phyloP scores from a whole-genome alignment of 2,329 filamentous ascomycete genomes.

The Sclerotinia nivalis region DNA sequence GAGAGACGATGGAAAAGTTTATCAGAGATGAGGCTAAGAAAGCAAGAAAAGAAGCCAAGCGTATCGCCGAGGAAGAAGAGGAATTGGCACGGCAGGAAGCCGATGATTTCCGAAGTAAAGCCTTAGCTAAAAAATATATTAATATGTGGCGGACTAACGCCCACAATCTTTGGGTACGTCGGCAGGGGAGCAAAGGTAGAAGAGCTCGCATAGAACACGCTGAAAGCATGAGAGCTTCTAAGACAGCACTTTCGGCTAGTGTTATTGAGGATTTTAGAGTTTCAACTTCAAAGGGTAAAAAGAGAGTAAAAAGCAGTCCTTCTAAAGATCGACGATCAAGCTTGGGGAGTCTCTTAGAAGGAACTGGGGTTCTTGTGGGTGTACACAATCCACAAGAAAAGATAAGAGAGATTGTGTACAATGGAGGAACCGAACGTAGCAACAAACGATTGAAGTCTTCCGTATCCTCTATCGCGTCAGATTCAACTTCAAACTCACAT shows the following conservation, averaged over 20 bases:
- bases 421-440: conserved; percentile 17
- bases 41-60: conserved; percentile 24
- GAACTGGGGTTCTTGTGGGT: conserved; percentile 35
- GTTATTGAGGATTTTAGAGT: conserved; percentile 41
- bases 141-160: conserved; percentile 37
- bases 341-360: conserved; percentile 36
- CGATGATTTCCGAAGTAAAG: conserved; percentile 35
- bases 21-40: conserved; percentile 26
- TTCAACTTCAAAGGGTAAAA: conserved; percentile 28
- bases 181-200: conserved; percentile 38
- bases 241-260: conserved; percentile 32
- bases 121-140: conserved; percentile 39
- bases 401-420: conserved; percentile 30
- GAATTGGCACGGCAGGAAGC: conserved; percentile 32
- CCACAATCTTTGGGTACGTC: conserved; percentile 32
- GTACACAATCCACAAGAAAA: conserved; percentile 32
- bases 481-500: conserved; percentile 30
- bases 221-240: conserved; percentile 35
- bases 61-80: conserved; percentile 30
- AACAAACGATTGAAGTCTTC: conserved; percentile 32
- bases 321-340: conserved; percentile 28
- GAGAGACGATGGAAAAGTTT: conserved; percentile 28
- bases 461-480: conserved; percentile 24
- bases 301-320: neutral
- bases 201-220: conserved; percentile 37